Percentiles rank a stretch among this genome's conserved stretches.
These are phyloP conservation scores for Candida pseudoviswanathii DNA, from an alignment of 1,139 yeast genomes.

Conservation along the genomic window DNA sequence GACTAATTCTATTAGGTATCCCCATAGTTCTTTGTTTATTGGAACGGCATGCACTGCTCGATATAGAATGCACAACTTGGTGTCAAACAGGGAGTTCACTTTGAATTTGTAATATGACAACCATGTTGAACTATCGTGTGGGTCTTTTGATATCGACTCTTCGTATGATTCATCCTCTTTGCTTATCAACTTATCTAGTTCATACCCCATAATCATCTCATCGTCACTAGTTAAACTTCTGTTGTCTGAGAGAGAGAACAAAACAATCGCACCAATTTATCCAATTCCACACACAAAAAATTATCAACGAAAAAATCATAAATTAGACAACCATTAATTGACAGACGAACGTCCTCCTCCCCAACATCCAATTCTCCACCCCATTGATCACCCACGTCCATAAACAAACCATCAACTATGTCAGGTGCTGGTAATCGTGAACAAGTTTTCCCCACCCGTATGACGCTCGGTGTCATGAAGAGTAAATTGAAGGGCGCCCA, in stretches of 20 bases:
- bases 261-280: constrained; percentile 1
- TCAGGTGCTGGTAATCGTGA: constrained; percentile 65
- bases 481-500: constrained; percentile 95
- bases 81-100: constrained; percentile 21
- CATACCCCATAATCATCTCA: constrained; percentile 12
- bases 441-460: constrained; percentile 93
- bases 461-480: constrained; percentile 96
- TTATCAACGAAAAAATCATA: background rate
- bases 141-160: constrained; percentile 44
- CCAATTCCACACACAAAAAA: background rate
- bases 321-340: background rate
- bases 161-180: constrained; percentile 49
- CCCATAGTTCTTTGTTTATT: constrained; percentile 61
- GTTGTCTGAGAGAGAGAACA: background rate
- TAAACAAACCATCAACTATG: constrained; percentile 24
- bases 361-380: background rate
- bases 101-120: constrained; percentile 48
- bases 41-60: constrained; percentile 54
- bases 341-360: background rate
- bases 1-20: constrained; percentile 40
- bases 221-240: background rate
- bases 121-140: constrained; percentile 54
- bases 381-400: background rate
- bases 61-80: constrained; percentile 48
- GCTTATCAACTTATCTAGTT: constrained; percentile 22